Base-by-base conservation (phyloP, 441 rosid species). In the Euphorbia schlechtendalii region DNA sequence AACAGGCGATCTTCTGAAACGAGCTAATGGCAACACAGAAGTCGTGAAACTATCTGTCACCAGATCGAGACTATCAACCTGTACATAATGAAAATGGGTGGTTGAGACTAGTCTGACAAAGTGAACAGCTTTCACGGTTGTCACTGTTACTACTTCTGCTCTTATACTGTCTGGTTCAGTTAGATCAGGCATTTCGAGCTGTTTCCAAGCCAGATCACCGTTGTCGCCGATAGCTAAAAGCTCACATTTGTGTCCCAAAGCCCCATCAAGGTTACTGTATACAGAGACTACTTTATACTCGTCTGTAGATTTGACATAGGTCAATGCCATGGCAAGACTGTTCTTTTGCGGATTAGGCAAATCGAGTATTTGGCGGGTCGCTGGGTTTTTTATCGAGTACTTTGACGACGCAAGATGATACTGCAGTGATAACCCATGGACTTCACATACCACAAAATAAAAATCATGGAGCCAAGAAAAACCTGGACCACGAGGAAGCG, bases 1-100 rank as follows among this genome's bases (percentile, higher is more conserved):
- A 13, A 25, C 27, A 17, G 2, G 1, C 59, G 15, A 56, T 11
- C 15, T 17, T 15, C 20, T 2, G 36, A 56, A 28, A 15, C 27
- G 5, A 11, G 7, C 17, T 0, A 1, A 12, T 15, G 59, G 38
- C 59, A 56, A 0, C 2, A 6, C 5, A 15, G 36, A 2, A 20
- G 36, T 56, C 15, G 59, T 56, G 38, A 56, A 56, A 56, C 38
- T 25, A 13, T 56, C 20, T 2, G 18, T 27, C 0, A 28, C n/a
- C 20, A 56, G 27, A 34, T 56, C 38, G 7, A 56, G 25, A 56
- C 59, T 56, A 28, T 56, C 38, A 56, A 56, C 59, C 32, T 56
- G 59, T 14, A 56, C 15, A 56, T 7, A 56, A 18, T 54, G 11
- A 15, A 15, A 54, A 0, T 4, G 0, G 18, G 0, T 2, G 20